Base-by-base conservation (phyloP, 306 rosid genomes). In the Myrica gale region DNA sequence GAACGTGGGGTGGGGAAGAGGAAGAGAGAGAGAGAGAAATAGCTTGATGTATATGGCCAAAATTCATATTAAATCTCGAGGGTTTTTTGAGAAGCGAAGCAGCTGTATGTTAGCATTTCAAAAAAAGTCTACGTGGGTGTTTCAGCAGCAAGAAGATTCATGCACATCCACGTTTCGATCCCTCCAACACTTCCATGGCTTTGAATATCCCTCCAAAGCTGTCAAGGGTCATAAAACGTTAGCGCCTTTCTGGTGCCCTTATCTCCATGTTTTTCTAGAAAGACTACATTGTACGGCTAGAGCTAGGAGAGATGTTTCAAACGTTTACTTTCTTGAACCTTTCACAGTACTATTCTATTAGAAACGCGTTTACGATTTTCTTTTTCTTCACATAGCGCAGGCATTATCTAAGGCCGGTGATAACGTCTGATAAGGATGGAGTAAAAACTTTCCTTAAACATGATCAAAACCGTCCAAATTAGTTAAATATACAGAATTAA, bases 401-500 rank as follows among this genome's bases (percentile, higher is more conserved):
- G 79, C 80, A 42, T 67, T 66, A 72, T 67, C 81, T 19, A 17
- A 77, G 83, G 79, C 74, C 42, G 80, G 77, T 47, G 10, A 41
- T 43, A 39, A 58, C 19, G 16, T 5, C 15, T 52, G 16, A 8
- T n/a, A 7, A n/a, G 6, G 3, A 55, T 65, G 16, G 41, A 9
- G 82, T 62, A 23, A 42, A 71, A 62, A 20, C 16, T 21, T 46
- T 47, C 71, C 80, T 70, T 23, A 75, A 75, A 48, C 65, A 68
- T 51, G 45, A 77, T 80, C 76, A 6, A 65, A 66, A 72, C 76
- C 80, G 84, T 72, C 88, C 84, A 72, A 62, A 45, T 13, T 48
- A 26, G 32, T 26, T 47, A 47, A 47, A 47, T 47, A 47, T 47
- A 44, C 9, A 39, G 12, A 74, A 39, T 26, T 21, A 37, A 46